A percentile compares a stretch with the other conserved stretches of the same genome.
Evolutionary conservation across 1,284 basidiomycete species (phyloP).

Genomic region (Tremellales sp.): DNA sequence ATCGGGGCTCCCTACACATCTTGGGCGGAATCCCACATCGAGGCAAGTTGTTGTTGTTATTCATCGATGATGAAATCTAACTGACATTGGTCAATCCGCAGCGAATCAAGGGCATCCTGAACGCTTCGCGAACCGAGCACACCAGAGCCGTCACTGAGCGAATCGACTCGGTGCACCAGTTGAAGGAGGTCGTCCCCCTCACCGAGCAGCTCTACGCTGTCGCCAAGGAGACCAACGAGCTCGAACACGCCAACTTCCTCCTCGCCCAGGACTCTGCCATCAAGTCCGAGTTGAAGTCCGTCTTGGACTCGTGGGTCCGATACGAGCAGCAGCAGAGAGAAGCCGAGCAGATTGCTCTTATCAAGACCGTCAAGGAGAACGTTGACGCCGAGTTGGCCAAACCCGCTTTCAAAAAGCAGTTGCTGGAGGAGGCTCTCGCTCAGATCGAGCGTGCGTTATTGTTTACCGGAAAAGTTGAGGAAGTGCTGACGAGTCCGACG

Average conservation of each 20-base stretch:
- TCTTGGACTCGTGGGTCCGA: slow-evolving; percentile 97
- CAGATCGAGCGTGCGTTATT: slow-evolving; percentile 85
- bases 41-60: slow-evolving; percentile 44
- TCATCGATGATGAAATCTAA: no score
- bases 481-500: slow-evolving; percentile 11
- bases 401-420: slow-evolving; percentile 89
- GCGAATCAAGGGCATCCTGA: slow-evolving; percentile 76
- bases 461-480: not conserved
- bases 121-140: slow-evolving; percentile 80
- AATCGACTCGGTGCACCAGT: slow-evolving; percentile 82
- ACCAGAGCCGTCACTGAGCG: slow-evolving; percentile 90
- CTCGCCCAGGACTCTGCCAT: slow-evolving; percentile 85
- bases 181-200: slow-evolving; percentile 89
- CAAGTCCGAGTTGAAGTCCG: slow-evolving; percentile 84
- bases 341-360: slow-evolving; percentile 87
- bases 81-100: slow-evolving; percentile 1
- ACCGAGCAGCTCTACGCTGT: slow-evolving; percentile 87
- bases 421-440: slow-evolving; percentile 75
- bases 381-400: slow-evolving; percentile 79
- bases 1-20: slow-evolving; percentile 81
- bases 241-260: slow-evolving; percentile 87
- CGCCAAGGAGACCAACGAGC: slow-evolving; percentile 91
- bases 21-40: slow-evolving; percentile 86
- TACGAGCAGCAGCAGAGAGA: slow-evolving; percentile 96
- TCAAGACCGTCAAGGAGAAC: slow-evolving; percentile 79